Percentiles rank a stretch among this genome's conserved stretches.
Evolutionary conservation across 139 green algal genomes (phyloP).

Genomic region (Penium margaritaceum): DNA sequence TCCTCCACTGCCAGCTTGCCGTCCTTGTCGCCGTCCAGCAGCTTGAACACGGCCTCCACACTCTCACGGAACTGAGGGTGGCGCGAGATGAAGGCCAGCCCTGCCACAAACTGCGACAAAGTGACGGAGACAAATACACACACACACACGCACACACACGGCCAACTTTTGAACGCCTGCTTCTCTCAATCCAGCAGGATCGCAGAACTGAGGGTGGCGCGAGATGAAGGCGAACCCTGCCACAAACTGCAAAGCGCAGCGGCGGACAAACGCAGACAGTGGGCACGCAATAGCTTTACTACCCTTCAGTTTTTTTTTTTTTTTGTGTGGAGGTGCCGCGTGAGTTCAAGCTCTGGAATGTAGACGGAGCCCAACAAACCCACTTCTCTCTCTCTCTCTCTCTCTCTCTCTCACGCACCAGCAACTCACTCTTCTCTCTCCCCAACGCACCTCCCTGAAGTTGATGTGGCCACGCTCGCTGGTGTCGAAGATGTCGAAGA

Average conservation of each 20-base stretch:
- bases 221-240: not conserved
- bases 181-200: not conserved
- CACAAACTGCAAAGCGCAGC: not conserved
- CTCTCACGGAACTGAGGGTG: not conserved
- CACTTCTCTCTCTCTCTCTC: too few species aligned
- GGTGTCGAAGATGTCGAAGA: conserved; percentile 33
- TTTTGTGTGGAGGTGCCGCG: too few species aligned
- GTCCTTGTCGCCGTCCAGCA: not conserved
- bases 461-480: conserved; percentile 34
- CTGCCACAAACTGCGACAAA: not conserved
- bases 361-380: too few species aligned
- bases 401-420: too few species aligned
- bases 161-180: not conserved
- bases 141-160: not conserved
- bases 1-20: conserved; percentile 3
- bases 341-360: too few species aligned
- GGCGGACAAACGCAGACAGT: too few species aligned
- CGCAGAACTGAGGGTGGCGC: not conserved
- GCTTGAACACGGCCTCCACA: conserved; percentile 1
- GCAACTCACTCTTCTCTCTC: too few species aligned
- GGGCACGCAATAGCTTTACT: too few species aligned
- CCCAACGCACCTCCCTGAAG: conserved; percentile 39
- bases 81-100: not conserved
- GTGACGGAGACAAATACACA: too few species aligned
- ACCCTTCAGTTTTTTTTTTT: too few species aligned